phyloP scores from a whole-genome alignment of 1,284 basidiomycete genomes.

The Naganishia sp. region DNA sequence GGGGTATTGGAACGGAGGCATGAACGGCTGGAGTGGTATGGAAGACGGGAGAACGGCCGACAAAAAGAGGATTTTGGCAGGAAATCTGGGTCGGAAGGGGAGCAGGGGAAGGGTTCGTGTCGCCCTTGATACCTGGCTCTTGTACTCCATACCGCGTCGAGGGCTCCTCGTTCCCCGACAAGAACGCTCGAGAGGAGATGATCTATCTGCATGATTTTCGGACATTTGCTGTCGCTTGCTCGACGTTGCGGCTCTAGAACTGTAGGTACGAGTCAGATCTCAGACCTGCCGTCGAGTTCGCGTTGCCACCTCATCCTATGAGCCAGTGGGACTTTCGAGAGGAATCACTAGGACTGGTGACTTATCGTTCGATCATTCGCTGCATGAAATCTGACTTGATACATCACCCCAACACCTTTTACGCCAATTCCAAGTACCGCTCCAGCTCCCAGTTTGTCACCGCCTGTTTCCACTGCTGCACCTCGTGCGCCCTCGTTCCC shows the following conservation, averaged over 20 bases:
- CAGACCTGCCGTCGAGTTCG: too few relatives aligned
- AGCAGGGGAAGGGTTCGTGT: constrained; percentile 11
- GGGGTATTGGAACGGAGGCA: background rate
- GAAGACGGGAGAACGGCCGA: background rate
- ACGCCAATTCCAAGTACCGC: constrained; percentile 32
- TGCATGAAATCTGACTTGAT: background rate
- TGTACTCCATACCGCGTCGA: constrained; percentile 18
- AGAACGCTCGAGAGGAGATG: constrained; percentile 7
- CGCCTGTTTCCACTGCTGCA: constrained; percentile 79
- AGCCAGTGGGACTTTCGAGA: too few relatives aligned
- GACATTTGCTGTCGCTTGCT: background rate
- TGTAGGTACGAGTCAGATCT: too few relatives aligned
- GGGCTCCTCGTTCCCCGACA: background rate
- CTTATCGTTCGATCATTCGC: too few relatives aligned
- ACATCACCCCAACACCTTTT: background rate
- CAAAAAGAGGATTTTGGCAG: constrained; percentile 1
- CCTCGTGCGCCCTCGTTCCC: constrained; percentile 86
- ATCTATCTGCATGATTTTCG: constrained; percentile 27
- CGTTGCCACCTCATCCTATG: too few relatives aligned
- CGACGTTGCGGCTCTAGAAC: too few relatives aligned
- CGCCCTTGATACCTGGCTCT: constrained; percentile 6
- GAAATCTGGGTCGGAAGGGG: background rate
- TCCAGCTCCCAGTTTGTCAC: constrained; percentile 82
- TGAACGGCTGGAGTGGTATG: constrained; percentile 1
- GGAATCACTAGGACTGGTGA: too few relatives aligned